Conservation (phyloP, 2,329 filamentous ascomycete genomes). For the Cercospora sojina region DNA sequence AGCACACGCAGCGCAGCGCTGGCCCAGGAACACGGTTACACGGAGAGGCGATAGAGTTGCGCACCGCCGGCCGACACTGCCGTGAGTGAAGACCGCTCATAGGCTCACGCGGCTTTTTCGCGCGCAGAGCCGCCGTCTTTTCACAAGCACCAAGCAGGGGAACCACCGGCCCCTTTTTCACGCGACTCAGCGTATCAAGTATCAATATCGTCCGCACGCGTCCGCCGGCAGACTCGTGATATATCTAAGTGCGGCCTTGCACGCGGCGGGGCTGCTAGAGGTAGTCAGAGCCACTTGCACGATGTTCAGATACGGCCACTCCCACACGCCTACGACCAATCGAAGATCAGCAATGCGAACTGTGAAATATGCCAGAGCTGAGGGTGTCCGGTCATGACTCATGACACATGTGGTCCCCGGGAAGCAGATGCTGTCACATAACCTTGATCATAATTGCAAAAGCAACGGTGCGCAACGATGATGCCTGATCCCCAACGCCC, state of each 20-base stretch:
- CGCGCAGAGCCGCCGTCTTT: neutral
- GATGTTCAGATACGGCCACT: neutral
- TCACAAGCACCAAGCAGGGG: neutral
- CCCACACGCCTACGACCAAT: neutral
- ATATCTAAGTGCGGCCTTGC: neutral
- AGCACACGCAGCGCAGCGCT: neutral
- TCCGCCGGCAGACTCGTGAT: neutral
- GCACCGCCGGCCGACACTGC: neutral
- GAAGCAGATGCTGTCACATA: neutral
- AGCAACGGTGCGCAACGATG: neutral
- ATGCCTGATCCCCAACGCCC: neutral
- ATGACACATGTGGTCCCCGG: neutral
- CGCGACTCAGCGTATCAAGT: conserved; percentile 7
- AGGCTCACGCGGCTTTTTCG: neutral
- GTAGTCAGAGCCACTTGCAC: neutral
- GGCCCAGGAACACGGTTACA: neutral
- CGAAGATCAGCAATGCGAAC: neutral
- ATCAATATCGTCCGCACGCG: conserved; percentile 1
- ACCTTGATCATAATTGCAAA: neutral
- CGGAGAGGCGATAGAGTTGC: conserved; percentile 11
- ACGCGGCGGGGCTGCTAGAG: neutral
- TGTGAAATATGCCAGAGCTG: neutral
- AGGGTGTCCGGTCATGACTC: neutral
- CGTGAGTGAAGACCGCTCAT: neutral
- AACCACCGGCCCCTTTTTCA: conserved; percentile 2